These are phyloP conservation scores for Albifimbria verrucaria DNA, from an alignment of 2,329 filamentous ascomycete genomes.

Conservation along the genomic window DNA sequence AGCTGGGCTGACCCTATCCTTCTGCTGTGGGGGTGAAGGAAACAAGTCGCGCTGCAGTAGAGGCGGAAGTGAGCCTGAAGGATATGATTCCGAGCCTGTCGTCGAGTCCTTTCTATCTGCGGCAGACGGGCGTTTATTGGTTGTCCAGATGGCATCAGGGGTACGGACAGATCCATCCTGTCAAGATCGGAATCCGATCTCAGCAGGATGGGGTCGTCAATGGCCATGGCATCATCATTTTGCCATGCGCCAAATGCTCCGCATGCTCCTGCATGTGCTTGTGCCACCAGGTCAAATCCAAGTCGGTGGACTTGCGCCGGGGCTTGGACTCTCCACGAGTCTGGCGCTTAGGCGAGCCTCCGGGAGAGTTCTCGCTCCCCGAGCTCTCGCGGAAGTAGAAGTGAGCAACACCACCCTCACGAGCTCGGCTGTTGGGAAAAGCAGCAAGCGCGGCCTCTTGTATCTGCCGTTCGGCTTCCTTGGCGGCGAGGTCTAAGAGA, in stretches of 20 bases:
- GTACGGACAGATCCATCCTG: slow-evolving; percentile 36
- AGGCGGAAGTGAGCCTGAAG: slow-evolving; percentile 22
- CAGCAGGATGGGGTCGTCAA: slow-evolving; percentile 26
- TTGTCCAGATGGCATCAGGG: slow-evolving; percentile 41
- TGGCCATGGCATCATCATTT: slow-evolving; percentile 19
- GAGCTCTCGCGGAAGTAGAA: slow-evolving; percentile 66
- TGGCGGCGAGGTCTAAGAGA: slow-evolving; percentile 74
- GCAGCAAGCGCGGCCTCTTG: slow-evolving; percentile 73
- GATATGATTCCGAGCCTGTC: slow-evolving; percentile 17
- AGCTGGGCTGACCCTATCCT: slow-evolving; percentile 21
- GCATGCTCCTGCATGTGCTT: slow-evolving; percentile 78
- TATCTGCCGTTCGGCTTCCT: slow-evolving; percentile 75
- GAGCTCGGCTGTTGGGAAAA: slow-evolving; percentile 69
- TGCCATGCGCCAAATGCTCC: slow-evolving; percentile 55
- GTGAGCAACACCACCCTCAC: slow-evolving; percentile 68
- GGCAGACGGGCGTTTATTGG: slow-evolving; percentile 22
- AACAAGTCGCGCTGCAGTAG: slow-evolving; percentile 18
- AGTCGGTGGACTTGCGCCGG: slow-evolving; percentile 59
- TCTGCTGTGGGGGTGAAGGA: slow-evolving; percentile 16
- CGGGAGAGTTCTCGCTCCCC: slow-evolving; percentile 48
- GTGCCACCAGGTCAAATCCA: slow-evolving; percentile 69
- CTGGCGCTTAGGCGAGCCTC: slow-evolving; percentile 25
- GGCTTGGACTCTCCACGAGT: slow-evolving; percentile 19
- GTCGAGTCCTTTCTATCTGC: slow-evolving; percentile 24
- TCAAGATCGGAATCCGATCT: slow-evolving; percentile 39